phyloP scores from a whole-genome alignment of 352 stramenopile genomes.

The Phytopythium cucurbitacearum region DNA sequence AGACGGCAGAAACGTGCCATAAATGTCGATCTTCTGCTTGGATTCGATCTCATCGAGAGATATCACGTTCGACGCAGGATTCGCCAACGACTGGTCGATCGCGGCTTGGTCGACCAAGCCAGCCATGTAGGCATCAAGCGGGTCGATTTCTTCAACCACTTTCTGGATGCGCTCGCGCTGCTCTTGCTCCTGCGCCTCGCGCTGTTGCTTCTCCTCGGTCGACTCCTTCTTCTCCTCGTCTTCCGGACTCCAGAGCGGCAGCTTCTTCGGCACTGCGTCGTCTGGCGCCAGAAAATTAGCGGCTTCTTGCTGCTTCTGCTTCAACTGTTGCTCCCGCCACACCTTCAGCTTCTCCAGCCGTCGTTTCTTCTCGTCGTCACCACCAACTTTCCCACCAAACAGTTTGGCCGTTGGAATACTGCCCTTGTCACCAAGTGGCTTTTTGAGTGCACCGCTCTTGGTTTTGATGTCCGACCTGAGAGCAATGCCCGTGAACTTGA shows the following conservation, averaged over 20 bases:
- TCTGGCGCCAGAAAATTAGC: constrained; percentile 67
- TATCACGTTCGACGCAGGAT: constrained; percentile 77
- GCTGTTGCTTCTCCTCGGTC: constrained; percentile 39
- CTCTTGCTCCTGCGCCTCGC: constrained; percentile 32
- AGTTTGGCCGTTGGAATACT: not conserved
- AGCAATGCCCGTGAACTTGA: constrained; percentile 68
- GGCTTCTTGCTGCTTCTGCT: constrained; percentile 57
- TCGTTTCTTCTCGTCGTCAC: constrained; percentile 37
- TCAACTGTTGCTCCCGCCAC: constrained; percentile 54
- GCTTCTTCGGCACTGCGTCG: constrained; percentile 59
- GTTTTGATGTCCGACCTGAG: constrained; percentile 39
- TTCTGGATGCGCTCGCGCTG: constrained; percentile 65
- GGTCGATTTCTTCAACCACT: constrained; percentile 78
- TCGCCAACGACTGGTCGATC: constrained; percentile 65
- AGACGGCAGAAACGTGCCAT: constrained; percentile 75
- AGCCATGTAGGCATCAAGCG: constrained; percentile 85
- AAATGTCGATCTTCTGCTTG: constrained; percentile 79
- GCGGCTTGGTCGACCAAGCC: constrained; percentile 73
- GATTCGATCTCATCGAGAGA: constrained; percentile 80
- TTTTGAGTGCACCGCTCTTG: constrained; percentile 11
- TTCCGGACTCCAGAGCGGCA: constrained; percentile 60
- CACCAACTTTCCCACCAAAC: not conserved
- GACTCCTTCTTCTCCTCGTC: constrained; percentile 64
- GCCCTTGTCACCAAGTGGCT: not conserved
- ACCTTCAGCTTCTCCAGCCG: constrained; percentile 46